Evolutionary conservation across 495 filamentous ascomycete genomes (phyloP).

Genomic region (Aspergillus kassunensis): DNA sequence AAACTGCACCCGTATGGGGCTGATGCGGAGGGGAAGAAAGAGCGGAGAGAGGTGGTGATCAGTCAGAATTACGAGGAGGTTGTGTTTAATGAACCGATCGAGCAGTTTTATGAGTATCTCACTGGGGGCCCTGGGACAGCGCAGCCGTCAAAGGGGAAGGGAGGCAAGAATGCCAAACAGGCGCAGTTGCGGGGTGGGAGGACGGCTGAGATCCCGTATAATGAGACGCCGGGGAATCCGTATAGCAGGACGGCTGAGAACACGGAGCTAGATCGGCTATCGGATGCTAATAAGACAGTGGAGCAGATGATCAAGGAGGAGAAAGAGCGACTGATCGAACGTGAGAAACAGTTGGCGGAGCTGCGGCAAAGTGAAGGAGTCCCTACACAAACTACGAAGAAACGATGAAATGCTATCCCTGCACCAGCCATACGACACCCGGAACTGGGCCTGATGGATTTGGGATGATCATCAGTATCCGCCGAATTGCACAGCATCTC

Average conservation of each 20-base stretch:
- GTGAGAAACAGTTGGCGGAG: slow-evolving; percentile 60
- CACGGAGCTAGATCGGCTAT: slow-evolving; percentile 58
- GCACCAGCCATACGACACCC: background rate
- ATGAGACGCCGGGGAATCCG: slow-evolving; percentile 59
- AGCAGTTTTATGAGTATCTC: slow-evolving; percentile 78
- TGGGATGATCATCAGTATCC: background rate
- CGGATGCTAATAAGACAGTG: slow-evolving; percentile 61
- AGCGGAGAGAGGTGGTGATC: slow-evolving; percentile 59
- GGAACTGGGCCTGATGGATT: background rate
- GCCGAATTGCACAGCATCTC: too few relatives aligned
- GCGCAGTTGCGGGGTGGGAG: slow-evolving; percentile 48
- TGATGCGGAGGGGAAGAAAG: slow-evolving; percentile 69
- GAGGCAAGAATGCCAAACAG: slow-evolving; percentile 45
- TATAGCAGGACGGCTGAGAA: slow-evolving; percentile 72
- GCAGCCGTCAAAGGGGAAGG: slow-evolving; percentile 37
- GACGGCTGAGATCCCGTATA: slow-evolving; percentile 67
- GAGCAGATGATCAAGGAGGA: slow-evolving; percentile 67
- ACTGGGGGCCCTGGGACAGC: slow-evolving; percentile 53
- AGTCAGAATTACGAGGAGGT: slow-evolving; percentile 85
- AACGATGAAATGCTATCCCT: slow-evolving; percentile 27
- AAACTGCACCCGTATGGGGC: slow-evolving; percentile 87
- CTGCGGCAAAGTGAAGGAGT: slow-evolving; percentile 54
- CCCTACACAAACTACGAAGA: slow-evolving; percentile 34
- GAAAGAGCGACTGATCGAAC: slow-evolving; percentile 56
- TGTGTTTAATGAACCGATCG: slow-evolving; percentile 93